These are phyloP conservation scores for Amauroascus verrucosus DNA, from an alignment of 2,329 filamentous ascomycete genomes.

Conservation along the genomic window DNA sequence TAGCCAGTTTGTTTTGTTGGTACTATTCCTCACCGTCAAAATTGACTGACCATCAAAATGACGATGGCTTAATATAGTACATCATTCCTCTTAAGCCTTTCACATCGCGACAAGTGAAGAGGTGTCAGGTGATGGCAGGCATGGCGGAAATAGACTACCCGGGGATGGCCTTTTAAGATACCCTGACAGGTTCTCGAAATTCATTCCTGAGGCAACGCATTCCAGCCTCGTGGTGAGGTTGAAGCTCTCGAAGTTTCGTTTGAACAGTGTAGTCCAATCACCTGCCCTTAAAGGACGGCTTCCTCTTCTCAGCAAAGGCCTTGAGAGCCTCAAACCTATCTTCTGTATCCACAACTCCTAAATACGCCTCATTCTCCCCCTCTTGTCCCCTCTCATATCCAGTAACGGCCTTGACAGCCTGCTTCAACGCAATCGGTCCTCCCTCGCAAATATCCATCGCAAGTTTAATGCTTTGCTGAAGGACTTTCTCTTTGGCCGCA, in stretches of 20 bases:
- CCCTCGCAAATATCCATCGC: slow-evolving; percentile 82
- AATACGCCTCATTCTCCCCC: slow-evolving; percentile 80
- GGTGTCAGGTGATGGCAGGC: neutral
- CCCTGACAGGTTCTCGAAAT: neutral
- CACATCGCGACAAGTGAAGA: neutral
- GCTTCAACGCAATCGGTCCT: slow-evolving; percentile 70
- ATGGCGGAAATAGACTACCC: neutral
- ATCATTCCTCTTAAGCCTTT: slow-evolving; percentile 3
- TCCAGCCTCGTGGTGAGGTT: neutral
- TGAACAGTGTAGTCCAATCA: slow-evolving; percentile 21
- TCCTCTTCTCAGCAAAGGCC: slow-evolving; percentile 72
- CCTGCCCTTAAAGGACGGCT: slow-evolving; percentile 54
- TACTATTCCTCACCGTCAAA: neutral
- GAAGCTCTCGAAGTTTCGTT: neutral
- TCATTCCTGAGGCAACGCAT: neutral
- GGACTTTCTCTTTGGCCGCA: slow-evolving; percentile 54
- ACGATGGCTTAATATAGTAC: neutral
- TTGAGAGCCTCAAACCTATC: slow-evolving; percentile 79
- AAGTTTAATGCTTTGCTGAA: slow-evolving; percentile 66
- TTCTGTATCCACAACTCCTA: slow-evolving; percentile 68
- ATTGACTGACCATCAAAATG: neutral
- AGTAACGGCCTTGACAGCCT: slow-evolving; percentile 67
- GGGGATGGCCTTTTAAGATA: neutral
- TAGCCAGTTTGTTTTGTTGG: slow-evolving; percentile 4
- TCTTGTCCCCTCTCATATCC: slow-evolving; percentile 56